phyloP scores from a whole-genome alignment of 495 filamentous ascomycete species.

The Penicillium lividum region DNA sequence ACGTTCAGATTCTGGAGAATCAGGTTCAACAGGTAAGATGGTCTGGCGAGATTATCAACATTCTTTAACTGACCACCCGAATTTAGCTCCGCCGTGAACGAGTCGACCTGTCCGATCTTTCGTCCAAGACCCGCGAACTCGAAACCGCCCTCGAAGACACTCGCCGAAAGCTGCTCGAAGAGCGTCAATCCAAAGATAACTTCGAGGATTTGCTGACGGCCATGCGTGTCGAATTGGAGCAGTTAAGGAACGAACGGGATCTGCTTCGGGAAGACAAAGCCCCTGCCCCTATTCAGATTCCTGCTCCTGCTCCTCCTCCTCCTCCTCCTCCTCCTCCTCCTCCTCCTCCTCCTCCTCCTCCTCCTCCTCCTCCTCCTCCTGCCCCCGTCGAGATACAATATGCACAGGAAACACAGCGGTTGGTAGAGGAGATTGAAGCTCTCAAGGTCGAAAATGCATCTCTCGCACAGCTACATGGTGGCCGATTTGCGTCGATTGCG shows the following conservation, averaged over 20 bases:
- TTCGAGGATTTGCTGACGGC: conserved; percentile 88
- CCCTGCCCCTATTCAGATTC: conserved; percentile 38
- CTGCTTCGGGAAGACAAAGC: conserved; percentile 86
- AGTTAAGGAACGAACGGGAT: conserved; percentile 83
- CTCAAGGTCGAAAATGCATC: conserved; percentile 55
- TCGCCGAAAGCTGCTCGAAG: conserved; percentile 77
- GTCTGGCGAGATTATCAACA: too few relatives aligned
- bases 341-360: conserved; percentile 15
- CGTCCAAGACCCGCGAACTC: conserved; percentile 62
- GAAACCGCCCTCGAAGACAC: conserved; percentile 79
- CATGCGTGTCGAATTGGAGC: conserved; percentile 77
- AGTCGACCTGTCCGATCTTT: conserved; percentile 42
- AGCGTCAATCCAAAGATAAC: conserved; percentile 85
- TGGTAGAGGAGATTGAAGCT: conserved; percentile 68
- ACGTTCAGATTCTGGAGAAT: conserved; percentile 77
- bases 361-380: conserved; percentile 37
- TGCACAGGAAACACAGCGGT: conserved; percentile 59
- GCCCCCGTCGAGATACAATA: background rate
- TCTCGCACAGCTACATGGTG: conserved; percentile 50
- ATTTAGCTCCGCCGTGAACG: conserved; percentile 49
- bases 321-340: background rate
- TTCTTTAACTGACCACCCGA: background rate
- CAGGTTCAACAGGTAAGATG: conserved; percentile 60
- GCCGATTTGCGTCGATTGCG: conserved; percentile 62
- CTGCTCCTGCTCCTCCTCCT: conserved; percentile 37